Evolutionary conservation across 768 basidiomycete species (phyloP), one percentile per base, ranked within the genome.

Genomic region (Boletus rufocinnamomeus): DNA sequence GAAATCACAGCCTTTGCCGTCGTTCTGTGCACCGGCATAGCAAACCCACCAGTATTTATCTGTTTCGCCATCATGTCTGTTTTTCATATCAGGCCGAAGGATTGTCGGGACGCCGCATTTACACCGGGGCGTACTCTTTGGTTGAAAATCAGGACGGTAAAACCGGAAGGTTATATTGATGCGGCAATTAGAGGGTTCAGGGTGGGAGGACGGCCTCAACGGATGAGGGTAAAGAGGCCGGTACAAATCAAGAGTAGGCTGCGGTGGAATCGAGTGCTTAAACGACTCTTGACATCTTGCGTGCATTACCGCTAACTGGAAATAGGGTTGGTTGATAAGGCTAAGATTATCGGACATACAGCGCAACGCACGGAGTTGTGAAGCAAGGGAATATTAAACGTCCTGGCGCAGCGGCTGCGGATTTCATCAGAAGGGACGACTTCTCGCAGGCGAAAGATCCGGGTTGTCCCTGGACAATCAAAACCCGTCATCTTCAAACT

Each of bases 91-190:
- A 4, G 91, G 80, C 25, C 89, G 75, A 50, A 93, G 74, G 43
- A 89, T 82, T 11, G 83, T 85, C 1, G 90, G 88, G 23, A 89
- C 75, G 16, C 80, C 83, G 66, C 91, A 93, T 63, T 85, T 83
- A 66, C 92, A 93, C 45, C 78, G 79, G 2, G 91, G 91, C 2
- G 82, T 90, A 40, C 74, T 84, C 25, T 75, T 67, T 4, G 91
- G 82, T 25, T 77, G 76, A 69, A 89, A 93, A 72, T 93, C 91
- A 7, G 92, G 92, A 54, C 92, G 82, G 63, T 87, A 93, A 68
- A 93, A 93, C 17, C 92, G 81, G 69, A 93, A 93, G 1, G 91
- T 93, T 56, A 93, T 86, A 64, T 93, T 93, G 66, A 93, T 91
- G 27, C 90, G 83, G 62, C 80, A 85, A 60, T 84, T 91, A 9